Base-by-base conservation (phyloP, 306 rosid genomes). In the Canavalia ensiformis region DNA sequence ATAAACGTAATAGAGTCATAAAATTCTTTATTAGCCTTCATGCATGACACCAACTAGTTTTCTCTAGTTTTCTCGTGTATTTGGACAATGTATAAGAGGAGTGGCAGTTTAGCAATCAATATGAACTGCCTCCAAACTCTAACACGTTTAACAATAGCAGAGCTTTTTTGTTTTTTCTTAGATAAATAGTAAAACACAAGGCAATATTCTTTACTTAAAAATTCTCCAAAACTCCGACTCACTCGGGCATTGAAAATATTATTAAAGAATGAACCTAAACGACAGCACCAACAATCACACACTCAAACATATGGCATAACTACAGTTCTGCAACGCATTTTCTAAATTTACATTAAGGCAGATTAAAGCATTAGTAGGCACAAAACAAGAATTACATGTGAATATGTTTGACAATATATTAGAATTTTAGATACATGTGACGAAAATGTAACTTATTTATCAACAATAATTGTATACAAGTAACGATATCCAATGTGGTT, bases 371-470 rank as follows among this genome's bases (percentile, higher is more conserved):
- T 74, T 71, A 5, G 8, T 2, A 29, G 39, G 59, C 56, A 33
- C 8, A 68, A 44, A 78, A 37, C 76, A 75, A 52, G 52, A 68
- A 82, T 28, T 47, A 63, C 66, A 66, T 6, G 37, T 4, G 8
- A 76, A 50, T 68, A 34, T 33, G 10, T 49, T 64, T 35, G 28
- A 79, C 72, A 63, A 64, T 62, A 80, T 34, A 65, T 70, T 52
- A 30, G 55, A 63, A 78, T 29, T 25, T 67, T 56, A 58, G 64
- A 80, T 66, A 65, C 68, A 65, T 9, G 31, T 67, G 47, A 58
- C 46, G 75, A 80, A 64, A 63, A 83, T 80, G 37, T 72, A 77
- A 81, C 72, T 85, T 46, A 68, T 44, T 78, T 71, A 73, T 47
- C 25, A 54, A 58, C 45, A 77, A 77, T 72, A 72, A 70, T 67